phyloP scores from a whole-genome alignment of 2,329 filamentous ascomycete species.

The Aspergillus nomiae region DNA sequence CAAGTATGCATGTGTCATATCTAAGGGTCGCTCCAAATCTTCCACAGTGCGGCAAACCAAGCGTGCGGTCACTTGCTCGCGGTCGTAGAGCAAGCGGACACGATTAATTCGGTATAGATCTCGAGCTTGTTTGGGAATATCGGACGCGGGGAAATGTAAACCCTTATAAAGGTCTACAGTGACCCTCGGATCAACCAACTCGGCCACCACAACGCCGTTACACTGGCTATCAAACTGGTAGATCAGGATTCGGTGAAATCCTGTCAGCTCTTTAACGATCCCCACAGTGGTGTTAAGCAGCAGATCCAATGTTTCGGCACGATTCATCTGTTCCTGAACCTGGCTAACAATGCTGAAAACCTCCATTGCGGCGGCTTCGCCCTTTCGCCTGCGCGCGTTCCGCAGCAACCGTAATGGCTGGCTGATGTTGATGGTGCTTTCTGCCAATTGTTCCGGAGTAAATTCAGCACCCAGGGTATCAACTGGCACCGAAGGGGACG shows the following conservation, averaged over 20 bases:
- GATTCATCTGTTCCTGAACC: conserved; percentile 76
- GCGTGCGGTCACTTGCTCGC: conserved; percentile 75
- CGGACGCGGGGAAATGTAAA: conserved; percentile 80
- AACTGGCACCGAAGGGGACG: conserved; percentile 21
- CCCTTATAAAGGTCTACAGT: conserved; percentile 86
- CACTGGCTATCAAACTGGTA: conserved; percentile 84
- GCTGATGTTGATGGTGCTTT: conserved; percentile 75
- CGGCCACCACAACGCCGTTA: conserved; percentile 85
- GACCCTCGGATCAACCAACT: conserved; percentile 76
- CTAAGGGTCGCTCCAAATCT: conserved; percentile 68
- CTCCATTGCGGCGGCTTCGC: conserved; percentile 85
- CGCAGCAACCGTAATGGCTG: conserved; percentile 76
- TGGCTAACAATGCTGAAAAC: conserved; percentile 93
- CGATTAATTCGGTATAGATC: conserved; percentile 92
- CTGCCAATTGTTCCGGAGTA: conserved; percentile 70
- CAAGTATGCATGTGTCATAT: conserved; percentile 82
- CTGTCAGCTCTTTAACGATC: conserved; percentile 84
- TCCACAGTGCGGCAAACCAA: conserved; percentile 75
- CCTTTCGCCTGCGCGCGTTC: conserved; percentile 72
- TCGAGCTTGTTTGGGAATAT: conserved; percentile 84
- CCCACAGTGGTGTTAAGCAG: conserved; percentile 83
- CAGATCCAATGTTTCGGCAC: conserved; percentile 66
- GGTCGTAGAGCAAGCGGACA: conserved; percentile 82
- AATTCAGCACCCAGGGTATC: conserved; percentile 73
- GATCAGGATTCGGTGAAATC: conserved; percentile 90